Conservation (phyloP, 371 early-diverging fungal genomes). For the Actinomortierella ambigua region DNA sequence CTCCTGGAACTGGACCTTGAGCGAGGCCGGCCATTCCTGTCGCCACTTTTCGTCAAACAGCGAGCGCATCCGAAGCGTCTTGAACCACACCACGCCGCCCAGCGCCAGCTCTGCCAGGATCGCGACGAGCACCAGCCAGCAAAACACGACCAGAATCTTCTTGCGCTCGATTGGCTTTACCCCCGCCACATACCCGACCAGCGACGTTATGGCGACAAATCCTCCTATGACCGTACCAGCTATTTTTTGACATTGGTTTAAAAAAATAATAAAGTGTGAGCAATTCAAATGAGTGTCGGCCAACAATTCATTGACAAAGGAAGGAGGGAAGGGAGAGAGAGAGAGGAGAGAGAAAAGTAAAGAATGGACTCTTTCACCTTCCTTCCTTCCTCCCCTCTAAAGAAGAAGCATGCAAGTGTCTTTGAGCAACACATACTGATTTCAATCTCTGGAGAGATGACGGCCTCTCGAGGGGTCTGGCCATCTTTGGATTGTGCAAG, state of each 20-base stretch:
- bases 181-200: conserved; percentile 29
- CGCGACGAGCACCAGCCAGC: conserved; percentile 29
- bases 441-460: conserved; percentile 41
- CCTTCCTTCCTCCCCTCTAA: neutral
- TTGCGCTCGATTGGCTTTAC: conserved; percentile 32
- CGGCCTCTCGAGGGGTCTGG: conserved; percentile 38
- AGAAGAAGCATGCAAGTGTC: neutral
- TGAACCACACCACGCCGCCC: conserved; percentile 46
- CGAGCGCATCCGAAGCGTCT: conserved; percentile 39
- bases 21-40: conserved; percentile 18
- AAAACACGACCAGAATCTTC: conserved; percentile 18
- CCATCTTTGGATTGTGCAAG: conserved; percentile 29
- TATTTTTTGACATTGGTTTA: no score
- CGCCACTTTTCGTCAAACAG: conserved; percentile 31
- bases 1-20: conserved; percentile 39
- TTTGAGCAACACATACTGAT: conserved; percentile 13
- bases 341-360: neutral
- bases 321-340: conserved; percentile 5
- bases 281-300: no score
- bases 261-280: no score
- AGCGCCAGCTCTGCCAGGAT: conserved; percentile 32
- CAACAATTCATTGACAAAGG: no score
- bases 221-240: conserved; percentile 39
- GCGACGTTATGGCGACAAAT: conserved; percentile 20
- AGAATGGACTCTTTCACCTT: neutral